Evolutionary conservation across 2,329 filamentous ascomycete genomes (phyloP), one percentile per base, ranked within the genome.

Genomic region (Emydomyces testavorans): DNA sequence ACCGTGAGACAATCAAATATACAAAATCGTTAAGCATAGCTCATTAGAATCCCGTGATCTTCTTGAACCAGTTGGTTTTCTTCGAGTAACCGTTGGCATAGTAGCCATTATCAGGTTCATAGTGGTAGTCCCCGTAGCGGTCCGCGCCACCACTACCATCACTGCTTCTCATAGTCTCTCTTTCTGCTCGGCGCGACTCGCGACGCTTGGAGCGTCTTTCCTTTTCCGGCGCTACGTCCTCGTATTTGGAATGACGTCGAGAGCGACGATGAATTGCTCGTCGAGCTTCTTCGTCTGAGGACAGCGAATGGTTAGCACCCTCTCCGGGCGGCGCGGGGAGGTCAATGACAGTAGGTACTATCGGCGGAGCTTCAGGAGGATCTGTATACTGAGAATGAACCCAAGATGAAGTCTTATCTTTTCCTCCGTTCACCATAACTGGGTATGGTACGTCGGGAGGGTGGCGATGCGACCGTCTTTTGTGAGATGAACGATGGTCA

Each of bases 321-420:
- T 52, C 58, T 23, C 57, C 59, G 2, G 49, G 57, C 0, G 58
- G 56, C 3, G 57, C 60, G 2, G 63, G 65, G 40, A 64, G 51
- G 44, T 73, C 71, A 16, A 73, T 53, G 18, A 74, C 65, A 6
- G 71, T 72, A 2, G 63, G 63, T 7, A 70, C 64, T 13, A 72
- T 60, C 23, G 65, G 69, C 2, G 71, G 71, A 6, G 67, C 63
- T 45, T 72, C 70, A 0, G 71, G 70, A 13, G 70, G 71, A 16
- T 73, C 70, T 21, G 64, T 65, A 6, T 64, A 60, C 54, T 72
- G 70, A 1, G 68, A 70, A 50, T 73, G 62, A 6, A 74, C 64
- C 71, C 71, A 74, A 5, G 68, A 71, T 6, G 69, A 70, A 28
- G 69, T 73, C 56, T 73, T 72, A 46, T 73, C 67, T 54, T 66